Evolutionary conservation across 805 yeast genomes (phyloP), one percentile per base, ranked within the genome.

Genomic region (Candida peoriensis): DNA sequence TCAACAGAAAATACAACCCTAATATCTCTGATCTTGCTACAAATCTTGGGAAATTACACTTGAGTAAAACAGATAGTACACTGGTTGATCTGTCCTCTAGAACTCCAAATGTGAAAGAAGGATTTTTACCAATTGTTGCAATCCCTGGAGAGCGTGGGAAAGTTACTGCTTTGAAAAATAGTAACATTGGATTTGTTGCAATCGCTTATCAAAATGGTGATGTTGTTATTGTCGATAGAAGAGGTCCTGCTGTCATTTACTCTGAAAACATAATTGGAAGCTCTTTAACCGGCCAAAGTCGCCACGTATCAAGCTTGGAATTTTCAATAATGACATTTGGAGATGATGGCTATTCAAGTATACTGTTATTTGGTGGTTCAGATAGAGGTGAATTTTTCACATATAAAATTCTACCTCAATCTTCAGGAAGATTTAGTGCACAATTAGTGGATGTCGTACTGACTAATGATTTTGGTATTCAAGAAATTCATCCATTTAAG

Each of bases 181-280:
- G 89, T 41, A 72, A 81, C 43, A 67, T 87, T 32, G 96, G 96
- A 0, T 89, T 93, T 61, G 84, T 82, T 8, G 93, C 83, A 1
- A 64, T 85, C 27, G 95, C 84, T 1, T 87, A 82, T 55, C 71
- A 70, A 30, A 70, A 78, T 11, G 97, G 97, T n/a, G 68, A 76
- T 23, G 42, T 90, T 13, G 59, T 81, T 2, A 77, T 90, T 0
- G 62, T 89, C 39, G 97, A 90, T 59, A 66, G 84, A 36, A 68
- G 96, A 39, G 84, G 84, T 64, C 89, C 89, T 1, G 87, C 85
- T 0, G 58, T 79, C 6, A 79, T 83, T 19, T 64, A 61, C 39
- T 65, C 70, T 33, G 66, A 62, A 12, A 56, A 53, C 18, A 38
- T 64, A 8, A 42, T 42, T 10, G 46, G 50, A n/a, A 36, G 48